Evolutionary conservation across 73 alveolate species (phyloP).

Genomic region (Stentor roeselii): DNA sequence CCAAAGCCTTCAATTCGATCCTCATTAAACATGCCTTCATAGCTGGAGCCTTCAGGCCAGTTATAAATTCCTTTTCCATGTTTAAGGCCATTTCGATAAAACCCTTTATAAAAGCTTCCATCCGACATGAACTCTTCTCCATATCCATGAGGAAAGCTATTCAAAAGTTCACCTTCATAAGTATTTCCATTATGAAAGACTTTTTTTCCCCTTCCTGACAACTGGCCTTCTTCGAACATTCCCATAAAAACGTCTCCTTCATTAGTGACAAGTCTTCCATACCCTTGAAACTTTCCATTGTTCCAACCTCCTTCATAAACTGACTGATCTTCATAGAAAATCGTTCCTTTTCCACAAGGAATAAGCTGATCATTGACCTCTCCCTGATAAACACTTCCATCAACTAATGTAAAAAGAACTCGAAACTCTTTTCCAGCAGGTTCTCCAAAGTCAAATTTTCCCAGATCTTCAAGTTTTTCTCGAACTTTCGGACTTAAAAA

Average conservation of each 20-base stretch:
- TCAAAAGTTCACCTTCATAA: constrained; percentile 49
- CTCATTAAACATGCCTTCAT: constrained; percentile 1
- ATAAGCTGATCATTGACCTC: background rate
- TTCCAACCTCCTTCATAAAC: constrained; percentile 20
- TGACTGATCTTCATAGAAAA: background rate
- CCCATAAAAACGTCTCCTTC: constrained; percentile 62
- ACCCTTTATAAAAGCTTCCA: constrained; percentile 30
- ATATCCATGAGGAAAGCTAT: constrained; percentile 38
- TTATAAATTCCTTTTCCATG: background rate
- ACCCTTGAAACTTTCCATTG: background rate
- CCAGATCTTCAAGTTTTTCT: background rate
- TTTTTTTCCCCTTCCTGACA: constrained; percentile 45
- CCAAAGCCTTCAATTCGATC: constrained; percentile 14
- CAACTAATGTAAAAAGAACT: background rate
- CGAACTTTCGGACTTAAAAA: background rate
- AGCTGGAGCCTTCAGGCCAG: background rate
- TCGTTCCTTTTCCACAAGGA: constrained; percentile 17
- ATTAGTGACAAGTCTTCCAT: constrained; percentile 45
- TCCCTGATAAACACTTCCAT: background rate
- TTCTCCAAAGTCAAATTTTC: background rate
- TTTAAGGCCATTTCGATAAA: background rate
- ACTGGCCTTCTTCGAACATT: constrained; percentile 37
- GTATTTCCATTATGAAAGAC: constrained; percentile 31
- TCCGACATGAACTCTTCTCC: constrained; percentile 59
- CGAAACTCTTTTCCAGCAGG: background rate